Conservation (phyloP, 495 filamentous ascomycete species). For the Articulospora tetracladia region DNA sequence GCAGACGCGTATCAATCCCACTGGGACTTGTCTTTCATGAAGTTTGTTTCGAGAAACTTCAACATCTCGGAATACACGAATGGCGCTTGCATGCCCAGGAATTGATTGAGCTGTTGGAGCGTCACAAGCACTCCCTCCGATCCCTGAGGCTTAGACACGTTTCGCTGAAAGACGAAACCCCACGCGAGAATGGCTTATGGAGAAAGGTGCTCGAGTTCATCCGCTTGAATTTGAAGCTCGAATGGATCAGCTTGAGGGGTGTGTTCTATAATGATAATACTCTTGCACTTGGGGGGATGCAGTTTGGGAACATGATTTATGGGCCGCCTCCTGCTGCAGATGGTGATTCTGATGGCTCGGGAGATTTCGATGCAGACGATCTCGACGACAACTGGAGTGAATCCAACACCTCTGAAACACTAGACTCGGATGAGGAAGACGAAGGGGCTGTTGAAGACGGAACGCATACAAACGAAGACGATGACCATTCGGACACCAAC, state of each 20-base stretch:
- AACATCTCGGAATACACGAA: slow-evolving; percentile 60
- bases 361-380: slow-evolving; percentile 29
- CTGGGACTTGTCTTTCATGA: slow-evolving; percentile 58
- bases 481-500: slow-evolving; percentile 20
- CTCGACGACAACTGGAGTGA: slow-evolving; percentile 20
- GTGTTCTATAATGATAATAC: slow-evolving; percentile 56
- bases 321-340: not conserved
- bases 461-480: slow-evolving; percentile 19
- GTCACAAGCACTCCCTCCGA: slow-evolving; percentile 52
- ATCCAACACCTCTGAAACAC: slow-evolving; percentile 22
- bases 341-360: slow-evolving; percentile 30
- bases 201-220: slow-evolving; percentile 54
- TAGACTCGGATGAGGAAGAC: slow-evolving; percentile 5
- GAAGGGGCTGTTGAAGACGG: slow-evolving; percentile 12
- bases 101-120: slow-evolving; percentile 51
- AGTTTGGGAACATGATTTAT: slow-evolving; percentile 1
- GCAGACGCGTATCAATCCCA: slow-evolving; percentile 38
- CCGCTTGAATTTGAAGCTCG: slow-evolving; percentile 54
- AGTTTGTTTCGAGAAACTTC: slow-evolving; percentile 55
- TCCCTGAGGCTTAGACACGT: slow-evolving; percentile 56
- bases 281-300: slow-evolving; percentile 20
- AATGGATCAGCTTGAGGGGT: slow-evolving; percentile 56
- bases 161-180: slow-evolving; percentile 48
- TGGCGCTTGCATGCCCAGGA: slow-evolving; percentile 60
- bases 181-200: slow-evolving; percentile 41